Evolutionary conservation across 2,329 filamentous ascomycete species (phyloP), one percentile per base, ranked within the genome.

Genomic region (Thielaviopsis euricoi): DNA sequence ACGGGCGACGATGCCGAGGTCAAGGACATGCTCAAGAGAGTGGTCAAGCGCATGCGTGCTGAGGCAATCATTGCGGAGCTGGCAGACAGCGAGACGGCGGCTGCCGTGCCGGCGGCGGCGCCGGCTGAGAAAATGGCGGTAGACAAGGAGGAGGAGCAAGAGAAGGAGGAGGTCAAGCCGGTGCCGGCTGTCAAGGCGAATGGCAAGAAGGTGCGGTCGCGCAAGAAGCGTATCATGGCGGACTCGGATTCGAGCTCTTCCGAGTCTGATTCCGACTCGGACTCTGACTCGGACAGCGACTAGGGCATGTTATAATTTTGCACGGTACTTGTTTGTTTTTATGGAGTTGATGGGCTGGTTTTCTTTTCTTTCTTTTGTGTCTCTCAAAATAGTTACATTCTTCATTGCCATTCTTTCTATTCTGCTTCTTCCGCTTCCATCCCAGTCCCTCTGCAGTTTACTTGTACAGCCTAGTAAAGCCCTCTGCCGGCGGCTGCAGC

Each of bases 401-500:
- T 43, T 52, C 25, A 50, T 49, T 54, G 9, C n/a, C n/a, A 53
- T 53, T 54, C 25, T 26, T 52, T 56, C 52, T 15, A 33, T 48
- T 57, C 17, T 23, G 50, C 40, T 33, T 10, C 17, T 53, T 7
- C 17, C 21, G 29, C 50, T 52, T 5, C 10, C 23, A 33, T 52
- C 7, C 29, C 29, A 10, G 2, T 33, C 33, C 22, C 7, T 12
- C 23, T 55, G 25, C 17, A 7, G n/a, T 55, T 55, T 67, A 74
- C 3, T 64, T 62, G 53, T 73, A 82, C 62, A 90, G 66, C 67
- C 72, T 85, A 6, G 86, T 90, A 67, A 98, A 96, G 0, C 88
- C 90, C 49, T 80, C 79, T 48, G 76, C 74, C 0, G 89, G 85
- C 59, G 90, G 89, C 73, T 96, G 91, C 69, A 98, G 71, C 93